Conservation (phyloP, 2,329 filamentous ascomycete genomes). For the Fusarium sp. region DNA sequence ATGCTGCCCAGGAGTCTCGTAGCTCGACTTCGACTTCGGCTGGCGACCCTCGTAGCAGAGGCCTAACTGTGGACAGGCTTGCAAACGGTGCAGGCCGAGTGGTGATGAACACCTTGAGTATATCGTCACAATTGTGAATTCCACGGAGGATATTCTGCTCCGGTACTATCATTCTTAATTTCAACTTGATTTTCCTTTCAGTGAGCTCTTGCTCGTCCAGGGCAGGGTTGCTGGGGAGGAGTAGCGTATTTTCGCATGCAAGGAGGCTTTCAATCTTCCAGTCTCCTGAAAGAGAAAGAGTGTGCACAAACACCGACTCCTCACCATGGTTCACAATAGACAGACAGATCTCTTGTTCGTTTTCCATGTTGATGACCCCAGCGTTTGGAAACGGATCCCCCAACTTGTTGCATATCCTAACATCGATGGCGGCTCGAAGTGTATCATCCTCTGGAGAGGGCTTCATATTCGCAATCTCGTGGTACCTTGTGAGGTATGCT, state of each 20-base stretch:
- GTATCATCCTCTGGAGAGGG: not conserved
- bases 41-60: not conserved
- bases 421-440: not conserved
- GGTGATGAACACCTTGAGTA: not conserved
- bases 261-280: not conserved
- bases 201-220: not conserved
- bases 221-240: not conserved
- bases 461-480: not conserved
- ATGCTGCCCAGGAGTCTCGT: not conserved
- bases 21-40: not conserved
- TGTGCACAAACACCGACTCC: not conserved
- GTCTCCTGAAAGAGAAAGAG: not conserved
- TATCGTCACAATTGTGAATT: not conserved
- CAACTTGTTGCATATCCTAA: not conserved
- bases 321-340: not conserved
- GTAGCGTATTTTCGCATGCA: not conserved
- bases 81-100: not conserved
- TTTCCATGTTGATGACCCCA: not conserved
- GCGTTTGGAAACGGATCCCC: not conserved
- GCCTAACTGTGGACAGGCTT: not conserved
- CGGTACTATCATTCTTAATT: not conserved
- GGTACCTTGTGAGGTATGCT: not conserved
- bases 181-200: not conserved
- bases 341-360: not conserved
- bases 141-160: not conserved